Base-by-base conservation (phyloP, 768 basidiomycete genomes). In the Termitomyces sp. region DNA sequence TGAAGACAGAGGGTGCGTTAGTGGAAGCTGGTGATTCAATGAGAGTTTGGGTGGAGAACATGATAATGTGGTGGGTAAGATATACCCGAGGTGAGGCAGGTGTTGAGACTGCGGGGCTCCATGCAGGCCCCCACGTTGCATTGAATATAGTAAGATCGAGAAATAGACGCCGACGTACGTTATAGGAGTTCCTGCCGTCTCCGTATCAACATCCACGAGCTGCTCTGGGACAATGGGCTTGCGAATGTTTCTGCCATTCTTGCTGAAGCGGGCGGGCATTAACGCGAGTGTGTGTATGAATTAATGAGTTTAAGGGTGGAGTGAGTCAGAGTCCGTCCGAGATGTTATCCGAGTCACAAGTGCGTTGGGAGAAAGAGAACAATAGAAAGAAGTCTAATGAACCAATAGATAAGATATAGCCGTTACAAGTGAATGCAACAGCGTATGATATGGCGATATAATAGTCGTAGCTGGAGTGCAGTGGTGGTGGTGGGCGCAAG, bases 191-290 rank as follows among this genome's bases (percentile, higher is more conserved):
- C 19, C 9, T 12, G 10, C 30, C 19, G 17, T 10, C 33, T 37
- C 37, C 1, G 23, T 3, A 7, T 38, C 31, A 33, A 33, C 31
- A 33, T 10, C 31, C 31, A 33, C 31, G 31, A 33, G 31, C 31
- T 33, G 31, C 10, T 33, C 35, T 31, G n/a, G 23, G 12, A 52
- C 50, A 5, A n/a, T 12, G 4, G 35, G 49, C 42, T 50, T 33
- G 28, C 47, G 31, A 33, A 33, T 23, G 5, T 48, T 7, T n/a
- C 43, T 43, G 1, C 4, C 58, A 59, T 59, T 50, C 43, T 51
- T 59, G 43, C 30, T 45, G 28, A 38, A 21, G 30, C 58, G 49
- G 14, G 44, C 17, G 47, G 58, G 54, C 58, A 59, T 59, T 44
- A 58, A 58, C n/a, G 21, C 3, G 19, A 3, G 17, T 2, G 28